Conservation (phyloP, 1,284 basidiomycete species). For the Pulveroboletus sp. region DNA sequence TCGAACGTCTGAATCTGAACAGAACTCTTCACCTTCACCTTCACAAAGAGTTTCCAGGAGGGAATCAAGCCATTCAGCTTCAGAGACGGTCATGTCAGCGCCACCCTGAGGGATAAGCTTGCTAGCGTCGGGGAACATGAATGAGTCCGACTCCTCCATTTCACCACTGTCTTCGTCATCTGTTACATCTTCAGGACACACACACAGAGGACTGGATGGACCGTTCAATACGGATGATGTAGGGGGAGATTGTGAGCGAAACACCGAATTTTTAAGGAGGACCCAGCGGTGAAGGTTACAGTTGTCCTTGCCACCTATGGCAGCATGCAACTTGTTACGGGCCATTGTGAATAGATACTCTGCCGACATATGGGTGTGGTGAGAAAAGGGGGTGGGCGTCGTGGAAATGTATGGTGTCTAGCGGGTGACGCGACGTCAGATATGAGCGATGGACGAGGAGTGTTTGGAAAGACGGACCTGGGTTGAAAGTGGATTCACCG, state of each 20-base stretch:
- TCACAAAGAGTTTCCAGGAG: slow-evolving; percentile 68
- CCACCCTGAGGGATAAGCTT: slow-evolving; percentile 47
- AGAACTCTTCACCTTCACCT: slow-evolving; percentile 61
- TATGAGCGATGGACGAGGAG: not conserved
- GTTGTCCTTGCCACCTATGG: slow-evolving; percentile 59
- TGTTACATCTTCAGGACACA: slow-evolving; percentile 46
- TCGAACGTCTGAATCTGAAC: slow-evolving; percentile 44
- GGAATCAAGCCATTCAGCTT: slow-evolving; percentile 78
- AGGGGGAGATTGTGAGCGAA: slow-evolving; percentile 48
- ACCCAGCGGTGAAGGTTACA: slow-evolving; percentile 83
- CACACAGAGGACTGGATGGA: slow-evolving; percentile 35
- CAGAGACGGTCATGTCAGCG: slow-evolving; percentile 48
- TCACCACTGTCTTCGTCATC: slow-evolving; percentile 39
- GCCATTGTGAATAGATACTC: slow-evolving; percentile 61
- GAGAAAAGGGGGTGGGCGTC: slow-evolving; percentile 20
- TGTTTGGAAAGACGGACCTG: slow-evolving; percentile 23
- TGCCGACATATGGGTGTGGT: slow-evolving; percentile 45
- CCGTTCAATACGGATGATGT: slow-evolving; percentile 35
- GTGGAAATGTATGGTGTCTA: slow-evolving; percentile 21
- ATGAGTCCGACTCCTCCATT: slow-evolving; percentile 56
- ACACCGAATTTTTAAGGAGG: slow-evolving; percentile 79
- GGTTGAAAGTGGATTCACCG: slow-evolving; percentile 39
- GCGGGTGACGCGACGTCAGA: slow-evolving; percentile 15
- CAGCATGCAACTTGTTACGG: slow-evolving; percentile 71
- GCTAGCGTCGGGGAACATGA: slow-evolving; percentile 77